Conservation (phyloP, 2,329 filamentous ascomycete genomes). For the Monosporascus sp. region DNA sequence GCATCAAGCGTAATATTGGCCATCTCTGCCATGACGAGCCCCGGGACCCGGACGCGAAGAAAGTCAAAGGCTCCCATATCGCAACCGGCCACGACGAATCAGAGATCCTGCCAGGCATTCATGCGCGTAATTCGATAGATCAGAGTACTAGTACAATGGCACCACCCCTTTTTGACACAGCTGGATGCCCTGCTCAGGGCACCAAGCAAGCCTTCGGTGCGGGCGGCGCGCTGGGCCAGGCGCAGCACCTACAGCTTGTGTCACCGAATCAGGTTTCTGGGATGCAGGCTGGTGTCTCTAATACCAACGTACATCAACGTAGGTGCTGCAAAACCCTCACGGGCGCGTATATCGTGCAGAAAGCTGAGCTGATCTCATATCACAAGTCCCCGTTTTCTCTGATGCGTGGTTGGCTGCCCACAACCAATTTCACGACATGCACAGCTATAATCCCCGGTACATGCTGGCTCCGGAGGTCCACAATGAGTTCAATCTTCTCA, state of each 20-base stretch:
- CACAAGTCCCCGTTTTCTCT: conserved; percentile 65
- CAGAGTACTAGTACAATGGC: conserved; percentile 50
- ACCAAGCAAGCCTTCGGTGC: conserved; percentile 40
- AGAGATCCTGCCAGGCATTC: conserved; percentile 47
- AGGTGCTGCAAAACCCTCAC: conserved; percentile 41
- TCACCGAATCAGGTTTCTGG: conserved; percentile 66
- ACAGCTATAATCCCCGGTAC: conserved; percentile 87
- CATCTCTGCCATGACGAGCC: conserved; percentile 98
- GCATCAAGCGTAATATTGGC: conserved; percentile 97
- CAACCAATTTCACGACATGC: conserved; percentile 89
- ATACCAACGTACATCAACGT: conserved; percentile 69
- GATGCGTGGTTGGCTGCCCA: conserved; percentile 77
- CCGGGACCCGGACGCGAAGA: conserved; percentile 76
- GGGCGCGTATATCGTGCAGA: conserved; percentile 18
- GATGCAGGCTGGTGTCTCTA: conserved; percentile 56
- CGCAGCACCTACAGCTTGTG: conserved; percentile 60
- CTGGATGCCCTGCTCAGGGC: conserved; percentile 29
- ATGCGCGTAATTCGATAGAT: conserved; percentile 49
- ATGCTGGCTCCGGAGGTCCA: conserved; percentile 91
- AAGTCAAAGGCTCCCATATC: conserved; percentile 62
- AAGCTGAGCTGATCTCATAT: conserved; percentile 35
- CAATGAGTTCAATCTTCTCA: conserved; percentile 93
- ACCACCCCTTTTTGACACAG: conserved; percentile 40
- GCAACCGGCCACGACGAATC: conserved; percentile 57
- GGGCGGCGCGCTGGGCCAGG: conserved; percentile 40